Evolutionary conservation across 2,329 filamentous ascomycete species (phyloP).

Genomic region (Trichophyton benhamiae): DNA sequence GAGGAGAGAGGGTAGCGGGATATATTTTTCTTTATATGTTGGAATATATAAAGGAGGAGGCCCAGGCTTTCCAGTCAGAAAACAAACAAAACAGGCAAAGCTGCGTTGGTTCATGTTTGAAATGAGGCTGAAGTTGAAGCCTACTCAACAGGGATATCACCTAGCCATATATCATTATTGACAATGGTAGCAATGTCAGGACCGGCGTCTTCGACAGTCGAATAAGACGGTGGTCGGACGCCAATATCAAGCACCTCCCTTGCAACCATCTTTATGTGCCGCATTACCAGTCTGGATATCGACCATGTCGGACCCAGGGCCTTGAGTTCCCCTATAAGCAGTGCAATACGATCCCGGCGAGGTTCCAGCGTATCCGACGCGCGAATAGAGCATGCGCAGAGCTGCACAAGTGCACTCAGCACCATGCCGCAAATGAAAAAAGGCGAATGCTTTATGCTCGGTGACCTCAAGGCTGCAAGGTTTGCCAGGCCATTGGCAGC

Average conservation of each 20-base stretch:
- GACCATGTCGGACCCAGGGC: constrained; percentile 59
- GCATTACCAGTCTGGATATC: constrained; percentile 55
- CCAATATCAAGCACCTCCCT: constrained; percentile 51
- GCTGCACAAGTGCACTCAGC: constrained; percentile 65
- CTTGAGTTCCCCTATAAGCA: constrained; percentile 66
- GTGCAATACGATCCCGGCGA: constrained; percentile 55
- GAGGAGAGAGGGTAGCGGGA: neutral
- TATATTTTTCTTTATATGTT: neutral
- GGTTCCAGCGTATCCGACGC: constrained; percentile 47
- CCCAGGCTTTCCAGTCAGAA: neutral
- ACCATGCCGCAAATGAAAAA: constrained; percentile 75
- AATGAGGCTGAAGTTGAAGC: neutral
- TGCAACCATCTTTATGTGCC: constrained; percentile 66
- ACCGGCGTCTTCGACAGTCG: constrained; percentile 8
- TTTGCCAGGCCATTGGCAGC: constrained; percentile 69
- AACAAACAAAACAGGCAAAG: too few relatives aligned
- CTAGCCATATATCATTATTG: constrained; percentile 14
- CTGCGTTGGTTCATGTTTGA: neutral
- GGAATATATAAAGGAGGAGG: neutral
- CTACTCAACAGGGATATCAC: constrained; percentile 13
- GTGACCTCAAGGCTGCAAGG: constrained; percentile 47
- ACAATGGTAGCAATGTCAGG: constrained; percentile 13
- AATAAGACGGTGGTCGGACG: constrained; percentile 16
- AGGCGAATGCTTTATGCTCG: constrained; percentile 61
- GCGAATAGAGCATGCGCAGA: constrained; percentile 60